Evolutionary conservation across 1,284 basidiomycete species (phyloP).

Genomic region (Leccinum solheimii): DNA sequence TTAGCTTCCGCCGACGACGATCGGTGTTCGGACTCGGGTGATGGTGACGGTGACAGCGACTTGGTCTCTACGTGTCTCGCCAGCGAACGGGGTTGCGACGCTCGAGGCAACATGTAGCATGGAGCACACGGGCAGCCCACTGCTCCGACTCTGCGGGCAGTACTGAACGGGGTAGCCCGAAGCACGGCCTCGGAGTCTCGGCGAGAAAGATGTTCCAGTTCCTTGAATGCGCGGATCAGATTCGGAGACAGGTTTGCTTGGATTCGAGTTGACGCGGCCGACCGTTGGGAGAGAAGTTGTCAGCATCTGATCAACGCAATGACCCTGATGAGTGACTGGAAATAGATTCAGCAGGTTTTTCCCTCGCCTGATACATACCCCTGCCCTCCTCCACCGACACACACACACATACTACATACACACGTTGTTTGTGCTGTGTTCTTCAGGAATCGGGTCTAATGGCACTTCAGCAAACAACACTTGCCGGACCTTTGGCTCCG

Average conservation of each 20-base stretch:
- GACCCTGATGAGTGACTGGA: no score
- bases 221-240: background rate
- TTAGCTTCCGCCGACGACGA: background rate
- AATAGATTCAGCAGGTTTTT: no score
- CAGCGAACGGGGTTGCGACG: background rate
- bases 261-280: background rate
- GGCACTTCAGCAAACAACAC: constrained; percentile 43
- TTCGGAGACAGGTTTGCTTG: background rate
- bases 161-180: background rate
- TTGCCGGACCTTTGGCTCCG: constrained; percentile 53
- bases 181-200: background rate
- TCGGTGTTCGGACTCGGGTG: background rate
- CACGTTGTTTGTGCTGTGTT: constrained; percentile 61
- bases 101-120: background rate
- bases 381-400: no score
- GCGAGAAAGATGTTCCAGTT: background rate
- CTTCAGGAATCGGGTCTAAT: constrained; percentile 69
- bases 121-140: background rate
- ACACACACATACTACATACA: no score
- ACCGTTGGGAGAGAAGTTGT: no score
- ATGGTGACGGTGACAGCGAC: no score
- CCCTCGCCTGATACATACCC: no score
- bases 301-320: no score
- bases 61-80: background rate
- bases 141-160: no score